A percentile compares a stretch with the other conserved stretches of the same genome.
Evolutionary conservation across 2,329 filamentous ascomycete species (phyloP).

Genomic region (Periconia digitata): DNA sequence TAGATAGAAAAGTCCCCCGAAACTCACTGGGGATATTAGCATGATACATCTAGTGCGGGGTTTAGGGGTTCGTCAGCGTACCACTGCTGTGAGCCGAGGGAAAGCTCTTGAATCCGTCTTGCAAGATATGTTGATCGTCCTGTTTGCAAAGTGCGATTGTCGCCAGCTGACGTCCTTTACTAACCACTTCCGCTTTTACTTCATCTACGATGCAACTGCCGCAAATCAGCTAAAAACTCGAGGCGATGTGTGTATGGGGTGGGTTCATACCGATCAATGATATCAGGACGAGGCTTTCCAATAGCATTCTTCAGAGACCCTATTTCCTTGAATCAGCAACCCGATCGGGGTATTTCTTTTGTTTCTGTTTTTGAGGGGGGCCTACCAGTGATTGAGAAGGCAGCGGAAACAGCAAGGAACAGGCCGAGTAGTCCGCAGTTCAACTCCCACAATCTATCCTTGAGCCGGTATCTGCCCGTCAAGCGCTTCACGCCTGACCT

Average conservation of each 20-base stretch:
- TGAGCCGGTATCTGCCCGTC: conserved; percentile 53
- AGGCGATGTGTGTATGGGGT: neutral
- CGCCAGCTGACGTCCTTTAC: conserved; percentile 11
- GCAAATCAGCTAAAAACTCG: conserved; percentile 6
- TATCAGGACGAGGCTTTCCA: conserved; percentile 61
- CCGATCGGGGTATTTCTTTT: no score
- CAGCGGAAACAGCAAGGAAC: conserved; percentile 54
- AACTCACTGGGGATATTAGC: conserved; percentile 50
- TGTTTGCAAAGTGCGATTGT: conserved; percentile 53
- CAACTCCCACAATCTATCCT: conserved; percentile 62
- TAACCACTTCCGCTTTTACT: neutral
- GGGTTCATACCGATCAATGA: conserved; percentile 55
- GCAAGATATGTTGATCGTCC: conserved; percentile 52
- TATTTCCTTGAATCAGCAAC: no score
- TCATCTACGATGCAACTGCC: conserved; percentile 21
- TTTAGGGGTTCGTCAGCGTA: conserved; percentile 30
- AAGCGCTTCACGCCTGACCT: conserved; percentile 35
- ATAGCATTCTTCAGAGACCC: conserved; percentile 60
- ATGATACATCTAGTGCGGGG: neutral
- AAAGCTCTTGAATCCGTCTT: conserved; percentile 62
- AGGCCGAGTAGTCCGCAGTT: conserved; percentile 63
- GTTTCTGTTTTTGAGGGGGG: conserved; percentile 30
- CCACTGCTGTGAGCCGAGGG: conserved; percentile 60
- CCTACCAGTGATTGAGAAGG: conserved; percentile 58
- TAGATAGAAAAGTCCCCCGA: conserved; percentile 62